Evolutionary conservation across 345 rosid genomes (phyloP).

Genomic region (Litchi chinensis): DNA sequence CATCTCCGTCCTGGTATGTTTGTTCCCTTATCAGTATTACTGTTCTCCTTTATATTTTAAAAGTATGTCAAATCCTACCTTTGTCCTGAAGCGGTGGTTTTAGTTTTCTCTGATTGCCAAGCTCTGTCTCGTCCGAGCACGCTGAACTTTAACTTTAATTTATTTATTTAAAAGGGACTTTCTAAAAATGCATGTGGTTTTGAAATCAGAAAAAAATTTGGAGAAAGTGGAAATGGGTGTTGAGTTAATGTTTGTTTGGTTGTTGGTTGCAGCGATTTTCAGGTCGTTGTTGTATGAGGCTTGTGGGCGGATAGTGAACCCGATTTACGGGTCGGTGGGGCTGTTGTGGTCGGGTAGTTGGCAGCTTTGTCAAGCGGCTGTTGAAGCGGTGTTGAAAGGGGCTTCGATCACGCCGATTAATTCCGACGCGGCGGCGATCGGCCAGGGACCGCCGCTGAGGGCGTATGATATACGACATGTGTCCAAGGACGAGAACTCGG

Average conservation of each 20-base stretch:
- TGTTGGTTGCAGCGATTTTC: slow-evolving; percentile 63
- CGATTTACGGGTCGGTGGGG: slow-evolving; percentile 95
- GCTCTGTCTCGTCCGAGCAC: too few relatives aligned
- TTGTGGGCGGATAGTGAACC: slow-evolving; percentile 95
- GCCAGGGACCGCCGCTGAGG: slow-evolving; percentile 77
- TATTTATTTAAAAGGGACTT: too few relatives aligned
- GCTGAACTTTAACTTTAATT: too few relatives aligned
- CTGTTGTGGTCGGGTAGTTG: slow-evolving; percentile 91
- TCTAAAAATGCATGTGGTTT: background rate
- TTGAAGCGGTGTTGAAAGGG: slow-evolving; percentile 88
- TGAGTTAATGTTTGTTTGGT: background rate
- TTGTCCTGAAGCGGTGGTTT: too few relatives aligned
- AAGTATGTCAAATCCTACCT: too few relatives aligned
- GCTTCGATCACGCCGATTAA: slow-evolving; percentile 74
- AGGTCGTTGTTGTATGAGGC: slow-evolving; percentile 97
- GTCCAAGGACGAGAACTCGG: slow-evolving; percentile 69
- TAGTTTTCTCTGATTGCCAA: too few relatives aligned
- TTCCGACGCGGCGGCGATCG: slow-evolving; percentile 63
- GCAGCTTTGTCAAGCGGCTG: slow-evolving; percentile 96
- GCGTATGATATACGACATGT: slow-evolving; percentile 88
- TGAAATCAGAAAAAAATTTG: too few relatives aligned
- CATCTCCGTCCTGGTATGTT: slow-evolving; percentile 89
- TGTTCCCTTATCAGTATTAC: too few relatives aligned
- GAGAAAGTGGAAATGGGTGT: too few relatives aligned
- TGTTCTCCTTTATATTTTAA: too few relatives aligned